These are phyloP conservation scores for Aspergillus sp. DNA, from an alignment of 2,329 filamentous ascomycete genomes.

Conservation along the genomic window DNA sequence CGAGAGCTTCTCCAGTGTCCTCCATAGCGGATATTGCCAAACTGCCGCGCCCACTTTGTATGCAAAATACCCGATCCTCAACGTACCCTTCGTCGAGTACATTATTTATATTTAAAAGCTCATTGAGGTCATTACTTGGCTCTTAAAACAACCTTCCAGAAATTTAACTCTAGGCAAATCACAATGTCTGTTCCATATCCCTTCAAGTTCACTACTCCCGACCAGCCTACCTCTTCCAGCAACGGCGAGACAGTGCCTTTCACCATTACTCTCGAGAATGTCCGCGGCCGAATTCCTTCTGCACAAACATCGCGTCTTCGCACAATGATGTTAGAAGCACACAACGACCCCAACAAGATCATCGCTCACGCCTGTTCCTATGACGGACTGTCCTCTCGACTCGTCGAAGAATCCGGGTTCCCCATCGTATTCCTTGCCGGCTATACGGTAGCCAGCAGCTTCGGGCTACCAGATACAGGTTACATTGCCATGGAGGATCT, in stretches of 20 bases:
- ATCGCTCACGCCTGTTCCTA: constrained; percentile 46
- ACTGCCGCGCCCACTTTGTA: neutral
- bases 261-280: constrained; percentile 22
- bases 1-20: neutral
- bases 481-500: constrained; percentile 52
- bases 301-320: constrained; percentile 38
- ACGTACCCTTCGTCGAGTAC: neutral
- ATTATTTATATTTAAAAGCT: neutral
- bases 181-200: constrained; percentile 12
- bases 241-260: neutral
- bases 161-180: neutral
- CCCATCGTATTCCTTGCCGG: constrained; percentile 48
- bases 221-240: constrained; percentile 2
- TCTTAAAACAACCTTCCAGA: neutral
- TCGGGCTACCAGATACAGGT: constrained; percentile 49
- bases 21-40: constrained; percentile 1
- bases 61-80: neutral
- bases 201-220: constrained; percentile 10
- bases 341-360: constrained; percentile 45
- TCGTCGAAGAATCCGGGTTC: constrained; percentile 49
- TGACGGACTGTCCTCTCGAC: constrained; percentile 45
- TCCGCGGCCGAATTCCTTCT: constrained; percentile 41
- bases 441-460: constrained; percentile 42
- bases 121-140: neutral
- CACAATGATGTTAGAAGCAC: constrained; percentile 35